These are phyloP conservation scores for Carex littledalei DNA, from an alignment of 176 grass and related monocot species.

Conservation along the genomic window DNA sequence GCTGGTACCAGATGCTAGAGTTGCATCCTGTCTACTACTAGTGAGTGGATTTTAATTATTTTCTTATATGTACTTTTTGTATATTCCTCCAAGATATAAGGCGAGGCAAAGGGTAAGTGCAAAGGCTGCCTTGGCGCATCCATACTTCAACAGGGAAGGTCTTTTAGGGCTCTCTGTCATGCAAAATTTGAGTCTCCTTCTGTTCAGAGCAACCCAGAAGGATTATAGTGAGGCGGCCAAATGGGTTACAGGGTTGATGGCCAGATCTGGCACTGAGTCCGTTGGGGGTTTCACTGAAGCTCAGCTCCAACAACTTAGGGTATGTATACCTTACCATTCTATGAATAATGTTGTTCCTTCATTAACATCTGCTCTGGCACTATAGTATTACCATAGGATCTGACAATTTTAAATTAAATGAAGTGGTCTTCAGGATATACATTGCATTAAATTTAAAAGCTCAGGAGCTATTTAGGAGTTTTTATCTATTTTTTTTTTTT, in stretches of 20 bases:
- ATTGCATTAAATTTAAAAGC: not conserved
- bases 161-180: conserved; percentile 81
- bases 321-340: conserved; percentile 25
- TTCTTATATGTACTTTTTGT: not conserved
- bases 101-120: conserved; percentile 80
- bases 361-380: not conserved
- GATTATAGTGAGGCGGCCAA: conserved; percentile 86
- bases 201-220: conserved; percentile 84
- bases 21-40: not conserved
- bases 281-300: conserved; percentile 99
- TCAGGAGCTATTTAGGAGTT: not conserved
- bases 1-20: not conserved
- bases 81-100: conserved; percentile 39
- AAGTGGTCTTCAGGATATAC: too few relatives aligned
- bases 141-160: conserved; percentile 81
- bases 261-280: conserved; percentile 64
- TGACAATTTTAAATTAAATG: not conserved
- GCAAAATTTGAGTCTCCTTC: conserved; percentile 69
- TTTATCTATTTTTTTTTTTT: not conserved
- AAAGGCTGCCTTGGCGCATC: conserved; percentile 69
- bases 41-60: not conserved
- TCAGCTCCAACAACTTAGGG: conserved; percentile 86
- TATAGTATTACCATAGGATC: not conserved
- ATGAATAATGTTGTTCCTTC: not conserved
- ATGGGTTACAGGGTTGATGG: conserved; percentile 76